Conservation (phyloP, 2,329 filamentous ascomycete genomes). For the Trichoderma simmonsii region DNA sequence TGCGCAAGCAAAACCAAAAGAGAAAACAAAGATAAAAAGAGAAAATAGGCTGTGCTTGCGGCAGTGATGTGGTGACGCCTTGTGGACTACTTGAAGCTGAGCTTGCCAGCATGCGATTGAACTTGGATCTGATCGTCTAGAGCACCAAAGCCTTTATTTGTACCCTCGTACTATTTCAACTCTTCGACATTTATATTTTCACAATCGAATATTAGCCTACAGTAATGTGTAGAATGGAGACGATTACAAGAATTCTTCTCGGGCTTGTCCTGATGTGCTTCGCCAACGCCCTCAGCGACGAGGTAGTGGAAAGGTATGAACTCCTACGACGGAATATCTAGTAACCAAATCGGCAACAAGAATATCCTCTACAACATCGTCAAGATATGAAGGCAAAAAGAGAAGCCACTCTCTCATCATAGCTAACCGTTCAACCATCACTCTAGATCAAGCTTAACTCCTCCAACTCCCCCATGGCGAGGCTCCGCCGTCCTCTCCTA, state of each 20-base stretch:
- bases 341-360: not conserved
- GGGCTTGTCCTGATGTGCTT: slow-evolving; percentile 1
- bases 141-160: not conserved
- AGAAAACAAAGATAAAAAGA: not conserved
- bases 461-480: not conserved
- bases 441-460: not conserved
- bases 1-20: not conserved
- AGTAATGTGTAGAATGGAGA: not conserved
- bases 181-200: not conserved
- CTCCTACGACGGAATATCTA: not conserved
- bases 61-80: slow-evolving; percentile 6
- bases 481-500: not conserved
- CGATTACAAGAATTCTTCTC: not conserved
- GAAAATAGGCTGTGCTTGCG: not conserved
- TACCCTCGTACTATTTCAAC: not conserved
- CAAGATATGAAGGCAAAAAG: not conserved
- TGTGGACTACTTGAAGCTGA: slow-evolving; percentile 12
- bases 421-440: not conserved
- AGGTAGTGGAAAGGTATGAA: not conserved
- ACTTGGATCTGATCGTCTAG: not conserved
- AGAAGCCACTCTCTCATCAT: not conserved
- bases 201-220: not conserved
- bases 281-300: not conserved
- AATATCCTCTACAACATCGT: not conserved
- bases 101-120: not conserved